phyloP scores from a whole-genome alignment of 768 basidiomycete species.

The Boletales sp. region DNA sequence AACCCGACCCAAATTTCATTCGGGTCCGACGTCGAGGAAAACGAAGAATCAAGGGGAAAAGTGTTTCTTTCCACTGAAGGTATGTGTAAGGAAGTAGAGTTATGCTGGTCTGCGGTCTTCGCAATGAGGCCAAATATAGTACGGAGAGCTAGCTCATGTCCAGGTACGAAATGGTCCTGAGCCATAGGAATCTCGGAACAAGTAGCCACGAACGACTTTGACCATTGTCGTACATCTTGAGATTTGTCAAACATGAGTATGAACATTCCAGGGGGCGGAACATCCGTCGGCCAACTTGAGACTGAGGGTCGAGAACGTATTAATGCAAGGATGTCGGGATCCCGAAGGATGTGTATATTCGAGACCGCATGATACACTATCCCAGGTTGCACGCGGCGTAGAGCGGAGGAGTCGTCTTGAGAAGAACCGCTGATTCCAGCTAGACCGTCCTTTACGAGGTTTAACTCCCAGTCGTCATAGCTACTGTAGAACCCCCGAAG shows the following conservation, averaged over 20 bases:
- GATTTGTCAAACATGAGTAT: slow-evolving; percentile 53
- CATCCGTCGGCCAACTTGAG: slow-evolving; percentile 52
- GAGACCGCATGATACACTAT: slow-evolving; percentile 60
- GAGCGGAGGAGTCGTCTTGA: slow-evolving; percentile 19
- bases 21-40: slow-evolving; percentile 36
- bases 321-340: slow-evolving; percentile 41
- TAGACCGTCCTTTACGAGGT: slow-evolving; percentile 48
- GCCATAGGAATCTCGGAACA: slow-evolving; percentile 43
- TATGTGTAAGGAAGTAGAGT: neutral
- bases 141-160: slow-evolving; percentile 46
- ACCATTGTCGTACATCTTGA: slow-evolving; percentile 55
- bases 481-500: slow-evolving; percentile 55
- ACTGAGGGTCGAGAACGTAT: slow-evolving; percentile 24
- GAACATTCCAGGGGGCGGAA: slow-evolving; percentile 59
- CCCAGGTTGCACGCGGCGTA: slow-evolving; percentile 46
- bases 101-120: slow-evolving; percentile 6
- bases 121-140: slow-evolving; percentile 30
- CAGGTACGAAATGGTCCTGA: slow-evolving; percentile 41
- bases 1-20: slow-evolving; percentile 53
- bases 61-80: slow-evolving; percentile 4
- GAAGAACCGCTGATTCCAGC: slow-evolving; percentile 19
- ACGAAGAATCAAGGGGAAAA: slow-evolving; percentile 2
- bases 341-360: slow-evolving; percentile 55
- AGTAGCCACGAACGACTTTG: slow-evolving; percentile 43
- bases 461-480: slow-evolving; percentile 67